A percentile compares a stretch with the other conserved stretches of the same genome.
These are phyloP conservation scores for Pichia sp. DNA, from an alignment of 1,139 yeast genomes.

Conservation along the genomic window DNA sequence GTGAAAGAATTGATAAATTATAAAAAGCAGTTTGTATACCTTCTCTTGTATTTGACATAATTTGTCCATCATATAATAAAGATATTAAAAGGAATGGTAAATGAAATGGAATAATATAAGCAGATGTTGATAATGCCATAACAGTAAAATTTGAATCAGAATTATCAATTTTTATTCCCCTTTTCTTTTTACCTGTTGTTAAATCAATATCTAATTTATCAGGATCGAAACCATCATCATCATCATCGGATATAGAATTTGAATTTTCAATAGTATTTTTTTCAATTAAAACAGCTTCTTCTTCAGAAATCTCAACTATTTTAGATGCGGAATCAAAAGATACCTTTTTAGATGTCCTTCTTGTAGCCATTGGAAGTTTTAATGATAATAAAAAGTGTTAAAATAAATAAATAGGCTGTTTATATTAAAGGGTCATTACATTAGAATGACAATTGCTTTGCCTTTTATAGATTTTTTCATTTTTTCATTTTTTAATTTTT, in stretches of 20 bases:
- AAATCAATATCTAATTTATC: slow-evolving; percentile 16
- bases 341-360: slow-evolving; percentile 12
- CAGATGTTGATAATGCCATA: slow-evolving; percentile 23
- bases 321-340: slow-evolving; percentile 14
- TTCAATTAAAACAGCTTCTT: background rate
- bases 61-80: slow-evolving; percentile 23
- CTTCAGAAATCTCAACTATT: slow-evolving; percentile 14
- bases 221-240: slow-evolving; percentile 15
- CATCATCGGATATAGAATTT: slow-evolving; percentile 11
- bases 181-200: slow-evolving; percentile 14
- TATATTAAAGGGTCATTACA: background rate
- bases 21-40: slow-evolving; percentile 15
- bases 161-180: slow-evolving; percentile 13
- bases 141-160: background rate
- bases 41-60: slow-evolving; percentile 12
- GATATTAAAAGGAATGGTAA: slow-evolving; percentile 31
- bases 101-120: slow-evolving; percentile 44
- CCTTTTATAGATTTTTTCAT: no score
- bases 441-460: no score
- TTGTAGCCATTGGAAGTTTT: slow-evolving; percentile 6
- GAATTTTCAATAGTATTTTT: background rate
- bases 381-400: background rate
- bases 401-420: background rate
- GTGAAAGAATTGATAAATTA: slow-evolving; percentile 10
- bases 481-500: no score